Base-by-base conservation (phyloP, 2,329 filamentous ascomycete species). In the Cercospora brassicicola region DNA sequence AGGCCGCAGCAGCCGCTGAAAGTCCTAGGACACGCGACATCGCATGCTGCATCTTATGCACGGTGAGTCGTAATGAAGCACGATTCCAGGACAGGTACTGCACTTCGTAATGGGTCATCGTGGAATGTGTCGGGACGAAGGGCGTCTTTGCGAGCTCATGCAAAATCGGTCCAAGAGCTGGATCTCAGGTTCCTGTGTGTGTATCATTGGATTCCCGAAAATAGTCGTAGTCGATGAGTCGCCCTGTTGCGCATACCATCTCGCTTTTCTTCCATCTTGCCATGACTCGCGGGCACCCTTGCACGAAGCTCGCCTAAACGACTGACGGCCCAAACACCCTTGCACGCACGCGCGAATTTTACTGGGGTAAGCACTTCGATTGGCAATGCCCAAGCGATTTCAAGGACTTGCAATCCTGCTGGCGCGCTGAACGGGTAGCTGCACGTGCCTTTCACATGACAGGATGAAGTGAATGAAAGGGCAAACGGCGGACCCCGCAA, bases 371-470 rank as follows among this genome's bases (percentile, higher is more conserved):
- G 39, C 30, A 57, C 62, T 64, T 55, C 48, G 33, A 36, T 55
- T 36, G 53, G 31, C 53, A 57, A 56, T 51, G 30, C 62, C 13
- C 33, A 55, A 23, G 51, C 45, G 36, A n/a, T 26, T 51, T 11
- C 18, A 57, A 56, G 48, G 48, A 55, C 28, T 45, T 48, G 23
- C 48, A 64, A 64, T 56, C 62, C 53, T 64, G 62, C 33, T 36
- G 39, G 20, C 20, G 20, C 20, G 48, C 31, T 33, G 18, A 18
- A 36, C 26, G 30, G 28, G 20, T 28, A 55, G 48, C 36, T 53
- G 62, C 62, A 56, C 62, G 62, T 64, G 62, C 62, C 48, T 64
- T 39, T 64, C 62, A 64, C 48, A 55, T 64, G 62, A 51, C 28
- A 20, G 51, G 15, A 48, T 48, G 48, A 64, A 57, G 62, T 64